phyloP scores from a whole-genome alignment of 306 rosid species.

The Gastrolobium villosum region DNA sequence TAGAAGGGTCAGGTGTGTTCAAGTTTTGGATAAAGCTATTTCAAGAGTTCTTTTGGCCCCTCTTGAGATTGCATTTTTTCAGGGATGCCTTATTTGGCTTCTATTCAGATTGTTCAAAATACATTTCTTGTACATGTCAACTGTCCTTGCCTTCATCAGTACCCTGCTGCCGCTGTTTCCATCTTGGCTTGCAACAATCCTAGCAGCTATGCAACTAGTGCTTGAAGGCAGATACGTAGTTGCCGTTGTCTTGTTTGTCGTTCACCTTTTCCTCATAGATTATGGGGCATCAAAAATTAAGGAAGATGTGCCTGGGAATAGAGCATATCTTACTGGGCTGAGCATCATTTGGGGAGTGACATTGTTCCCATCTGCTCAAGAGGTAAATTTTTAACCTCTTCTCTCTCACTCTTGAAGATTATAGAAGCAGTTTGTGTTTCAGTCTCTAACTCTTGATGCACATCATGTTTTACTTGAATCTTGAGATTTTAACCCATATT shows the following conservation, averaged over 20 bases:
- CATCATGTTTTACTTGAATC: background rate
- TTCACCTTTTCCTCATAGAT: conserved; percentile 76
- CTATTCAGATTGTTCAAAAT: too few species aligned
- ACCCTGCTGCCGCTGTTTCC: too few species aligned
- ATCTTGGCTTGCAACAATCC: too few species aligned
- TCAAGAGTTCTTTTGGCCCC: conserved; percentile 80
- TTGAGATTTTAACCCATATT: background rate
- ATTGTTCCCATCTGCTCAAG: conserved; percentile 76
- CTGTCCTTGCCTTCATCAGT: too few species aligned
- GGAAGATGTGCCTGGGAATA: conserved; percentile 78
- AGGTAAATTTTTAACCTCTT: conserved; percentile 54
- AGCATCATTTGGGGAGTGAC: conserved; percentile 45
- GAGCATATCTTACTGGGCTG: conserved; percentile 78
- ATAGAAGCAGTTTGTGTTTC: background rate
- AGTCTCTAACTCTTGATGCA: background rate
- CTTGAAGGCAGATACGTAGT: conserved; percentile 55
- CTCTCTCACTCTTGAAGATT: background rate
- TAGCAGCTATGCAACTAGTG: conserved; percentile 45
- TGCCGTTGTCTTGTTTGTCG: too few species aligned
- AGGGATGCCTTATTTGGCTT: conserved; percentile 44
- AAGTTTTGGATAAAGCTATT: conserved; percentile 77
- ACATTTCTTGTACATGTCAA: too few species aligned
- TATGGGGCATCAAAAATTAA: conserved; percentile 72
- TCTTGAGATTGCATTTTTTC: conserved; percentile 75
- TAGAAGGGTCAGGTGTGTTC: conserved; percentile 70